Conservation (phyloP, 768 basidiomycete species). For the Hydnomerulius pinastri region DNA sequence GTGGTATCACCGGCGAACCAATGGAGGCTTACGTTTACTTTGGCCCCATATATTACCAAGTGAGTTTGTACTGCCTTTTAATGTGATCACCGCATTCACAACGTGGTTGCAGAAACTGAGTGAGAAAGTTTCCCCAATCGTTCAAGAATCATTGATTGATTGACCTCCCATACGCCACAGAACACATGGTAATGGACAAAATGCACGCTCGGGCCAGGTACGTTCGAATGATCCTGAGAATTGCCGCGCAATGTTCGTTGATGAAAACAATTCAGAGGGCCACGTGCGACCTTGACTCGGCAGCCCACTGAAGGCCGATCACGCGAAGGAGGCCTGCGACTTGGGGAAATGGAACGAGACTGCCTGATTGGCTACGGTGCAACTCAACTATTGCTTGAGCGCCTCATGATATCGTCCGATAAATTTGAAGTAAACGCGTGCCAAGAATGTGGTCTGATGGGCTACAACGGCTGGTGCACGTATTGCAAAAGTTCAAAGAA, state of each 20-base stretch:
- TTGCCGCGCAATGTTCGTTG: slow-evolving; percentile 7
- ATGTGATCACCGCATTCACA: slow-evolving; percentile 4
- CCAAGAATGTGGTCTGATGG: slow-evolving; percentile 91
- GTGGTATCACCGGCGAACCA: slow-evolving; percentile 96
- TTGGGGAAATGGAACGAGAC: slow-evolving; percentile 99
- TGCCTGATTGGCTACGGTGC: slow-evolving; percentile 99
- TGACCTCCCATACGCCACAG: slow-evolving; percentile 38
- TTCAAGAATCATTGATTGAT: slow-evolving; percentile 1
- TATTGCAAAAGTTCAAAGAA: slow-evolving; percentile 97
- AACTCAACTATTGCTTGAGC: slow-evolving; percentile 92
- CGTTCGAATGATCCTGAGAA: slow-evolving; percentile 23
- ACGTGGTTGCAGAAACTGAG: slow-evolving; percentile 79
- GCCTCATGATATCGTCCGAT: slow-evolving; percentile 98
- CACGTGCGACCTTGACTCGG: slow-evolving; percentile 92
- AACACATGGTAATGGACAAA: slow-evolving; percentile 99
- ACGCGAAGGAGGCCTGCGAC: slow-evolving; percentile 92
- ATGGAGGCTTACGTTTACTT: slow-evolving; percentile 98
- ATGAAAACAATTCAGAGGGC: slow-evolving; percentile 62
- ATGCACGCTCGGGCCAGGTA: slow-evolving; percentile 99
- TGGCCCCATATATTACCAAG: slow-evolving; percentile 98
- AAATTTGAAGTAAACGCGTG: slow-evolving; percentile 98
- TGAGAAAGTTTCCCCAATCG: slow-evolving; percentile 41
- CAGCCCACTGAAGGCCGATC: slow-evolving; percentile 99
- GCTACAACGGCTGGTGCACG: slow-evolving; percentile 95
- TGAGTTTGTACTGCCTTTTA: slow-evolving; percentile 33